A percentile compares a stretch with the other conserved stretches of the same genome.
These are phyloP conservation scores for Puccinia polysora DNA, from an alignment of 1,284 basidiomycete genomes.

Conservation along the genomic window DNA sequence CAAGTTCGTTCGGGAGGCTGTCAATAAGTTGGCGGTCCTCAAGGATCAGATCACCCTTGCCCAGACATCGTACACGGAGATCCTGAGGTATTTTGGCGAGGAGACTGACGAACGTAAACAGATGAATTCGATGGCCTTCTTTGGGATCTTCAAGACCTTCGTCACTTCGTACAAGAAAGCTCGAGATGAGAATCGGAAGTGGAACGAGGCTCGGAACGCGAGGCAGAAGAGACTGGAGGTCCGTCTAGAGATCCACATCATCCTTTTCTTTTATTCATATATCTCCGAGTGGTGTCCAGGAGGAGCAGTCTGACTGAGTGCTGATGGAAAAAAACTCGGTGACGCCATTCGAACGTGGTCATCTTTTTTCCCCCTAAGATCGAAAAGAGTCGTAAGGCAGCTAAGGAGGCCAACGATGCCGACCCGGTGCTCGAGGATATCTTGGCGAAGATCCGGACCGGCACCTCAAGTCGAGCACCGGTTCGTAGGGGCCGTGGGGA, in stretches of 20 bases:
- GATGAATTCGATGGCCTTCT: constrained; percentile 78
- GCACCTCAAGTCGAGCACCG: constrained; percentile 33
- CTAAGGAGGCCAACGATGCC: constrained; percentile 26
- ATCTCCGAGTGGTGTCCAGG: background rate
- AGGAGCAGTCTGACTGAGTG: too few species aligned
- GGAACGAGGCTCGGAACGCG: constrained; percentile 64
- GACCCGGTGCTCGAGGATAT: constrained; percentile 39
- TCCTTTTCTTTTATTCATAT: background rate
- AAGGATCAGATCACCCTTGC: constrained; percentile 78
- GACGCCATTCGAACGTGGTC: too few species aligned
- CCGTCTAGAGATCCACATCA: constrained; percentile 16
- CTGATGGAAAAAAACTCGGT: too few species aligned
- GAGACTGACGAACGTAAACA: constrained; percentile 64
- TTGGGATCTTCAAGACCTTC: constrained; percentile 90
- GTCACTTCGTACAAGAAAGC: constrained; percentile 91
- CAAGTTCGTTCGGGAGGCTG: constrained; percentile 71
- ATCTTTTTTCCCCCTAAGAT: constrained; percentile 6
- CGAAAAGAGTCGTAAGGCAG: constrained; percentile 26
- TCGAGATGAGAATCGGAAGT: constrained; percentile 67
- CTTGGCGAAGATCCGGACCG: constrained; percentile 31
- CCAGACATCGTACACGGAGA: constrained; percentile 72
- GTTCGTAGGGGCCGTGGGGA: constrained; percentile 8
- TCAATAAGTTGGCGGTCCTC: constrained; percentile 69
- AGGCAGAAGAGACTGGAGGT: constrained; percentile 59
- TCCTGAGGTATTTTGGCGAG: constrained; percentile 82